These are phyloP conservation scores for Panaeolus papilionaceus DNA, from an alignment of 768 basidiomycete genomes.

Conservation along the genomic window DNA sequence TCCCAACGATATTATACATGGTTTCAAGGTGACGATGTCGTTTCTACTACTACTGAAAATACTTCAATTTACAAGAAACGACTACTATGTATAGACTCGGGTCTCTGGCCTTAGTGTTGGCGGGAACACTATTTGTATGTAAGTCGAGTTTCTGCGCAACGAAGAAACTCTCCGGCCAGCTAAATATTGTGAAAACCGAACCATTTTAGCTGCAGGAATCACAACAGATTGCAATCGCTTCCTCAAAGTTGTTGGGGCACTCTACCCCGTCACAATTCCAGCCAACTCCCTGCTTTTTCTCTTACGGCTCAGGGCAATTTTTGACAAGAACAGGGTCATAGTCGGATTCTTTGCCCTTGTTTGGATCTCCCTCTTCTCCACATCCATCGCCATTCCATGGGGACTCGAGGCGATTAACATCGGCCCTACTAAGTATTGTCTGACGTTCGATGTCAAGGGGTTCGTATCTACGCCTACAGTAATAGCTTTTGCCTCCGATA, in stretches of 20 bases:
- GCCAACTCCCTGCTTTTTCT: not conserved
- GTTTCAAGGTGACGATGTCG: conserved; percentile 24
- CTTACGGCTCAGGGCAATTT: conserved; percentile 3
- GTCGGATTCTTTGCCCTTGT: conserved; percentile 1
- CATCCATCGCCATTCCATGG: not conserved
- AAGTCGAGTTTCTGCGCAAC: not conserved
- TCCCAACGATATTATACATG: conserved; percentile 29
- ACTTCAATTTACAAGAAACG: not conserved
- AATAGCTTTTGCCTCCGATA: not conserved
- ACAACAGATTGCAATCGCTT: too few species aligned
- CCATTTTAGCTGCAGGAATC: too few species aligned
- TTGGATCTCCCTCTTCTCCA: not conserved
- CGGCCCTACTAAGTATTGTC: not conserved
- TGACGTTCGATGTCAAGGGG: not conserved
- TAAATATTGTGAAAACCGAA: too few species aligned
- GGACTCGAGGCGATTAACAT: not conserved
- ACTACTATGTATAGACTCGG: not conserved
- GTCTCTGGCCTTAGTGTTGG: not conserved
- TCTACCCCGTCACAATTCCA: not conserved
- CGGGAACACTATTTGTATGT: not conserved
- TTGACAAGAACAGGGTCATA: not conserved
- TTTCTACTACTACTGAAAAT: not conserved
- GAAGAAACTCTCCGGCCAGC: too few species aligned
- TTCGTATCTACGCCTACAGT: not conserved
- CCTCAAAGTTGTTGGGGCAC: too few species aligned